Percentiles rank a stretch among this genome's conserved stretches.
Conservation (phyloP, 2,329 filamentous ascomycete genomes). For the Epichloe sp. region DNA sequence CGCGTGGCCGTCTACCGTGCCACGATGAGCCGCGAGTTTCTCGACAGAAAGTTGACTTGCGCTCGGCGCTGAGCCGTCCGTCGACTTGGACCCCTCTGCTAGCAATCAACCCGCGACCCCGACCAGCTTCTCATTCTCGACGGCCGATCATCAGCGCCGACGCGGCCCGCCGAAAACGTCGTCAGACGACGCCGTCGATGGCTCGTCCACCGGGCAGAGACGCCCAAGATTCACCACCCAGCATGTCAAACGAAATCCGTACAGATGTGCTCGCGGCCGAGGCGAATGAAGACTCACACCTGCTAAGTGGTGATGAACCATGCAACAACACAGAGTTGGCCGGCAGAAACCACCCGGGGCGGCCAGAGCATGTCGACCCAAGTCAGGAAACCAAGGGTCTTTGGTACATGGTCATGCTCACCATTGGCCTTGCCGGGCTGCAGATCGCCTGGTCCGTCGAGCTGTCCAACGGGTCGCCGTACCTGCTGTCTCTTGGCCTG, state of each 20-base stretch:
- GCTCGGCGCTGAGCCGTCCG: not conserved
- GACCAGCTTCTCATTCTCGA: too few species aligned
- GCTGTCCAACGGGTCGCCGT: constrained; percentile 82
- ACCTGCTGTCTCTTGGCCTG: constrained; percentile 65
- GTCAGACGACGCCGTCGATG: not conserved
- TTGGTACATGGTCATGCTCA: constrained; percentile 77
- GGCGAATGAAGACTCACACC: constrained; percentile 18
- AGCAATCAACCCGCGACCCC: too few species aligned
- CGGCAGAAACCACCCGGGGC: not conserved
- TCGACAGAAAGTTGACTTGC: not conserved
- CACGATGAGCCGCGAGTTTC: not conserved
- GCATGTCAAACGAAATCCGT: not conserved
- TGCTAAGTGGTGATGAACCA: constrained; percentile 11
- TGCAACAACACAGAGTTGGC: not conserved
- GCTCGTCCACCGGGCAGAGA: not conserved
- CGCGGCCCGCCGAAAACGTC: not conserved
- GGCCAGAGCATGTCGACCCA: constrained; percentile 10
- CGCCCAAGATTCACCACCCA: not conserved
- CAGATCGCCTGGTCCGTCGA: constrained; percentile 96
- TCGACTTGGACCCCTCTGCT: not conserved
- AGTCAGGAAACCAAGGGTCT: constrained; percentile 60
- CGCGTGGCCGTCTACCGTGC: not conserved
- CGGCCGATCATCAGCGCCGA: too few species aligned
- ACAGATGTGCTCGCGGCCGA: not conserved
- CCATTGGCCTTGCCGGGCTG: constrained; percentile 73